A percentile compares a stretch with the other conserved stretches of the same genome.
Evolutionary conservation across 805 yeast genomes (phyloP).

Genomic region (Barnettozyma siamensis): DNA sequence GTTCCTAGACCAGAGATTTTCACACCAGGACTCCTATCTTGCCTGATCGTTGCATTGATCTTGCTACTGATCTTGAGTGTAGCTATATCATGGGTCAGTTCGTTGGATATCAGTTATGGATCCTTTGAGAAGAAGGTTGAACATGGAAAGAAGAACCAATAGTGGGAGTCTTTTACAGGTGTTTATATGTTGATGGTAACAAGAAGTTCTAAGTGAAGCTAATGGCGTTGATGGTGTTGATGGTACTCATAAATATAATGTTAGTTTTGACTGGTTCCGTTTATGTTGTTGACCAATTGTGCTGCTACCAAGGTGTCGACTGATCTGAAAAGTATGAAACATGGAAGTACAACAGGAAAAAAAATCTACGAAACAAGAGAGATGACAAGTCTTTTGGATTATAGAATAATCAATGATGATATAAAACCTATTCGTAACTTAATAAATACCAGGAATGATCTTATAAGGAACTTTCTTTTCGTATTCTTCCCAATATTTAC

Average conservation of each 20-base stretch:
- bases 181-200: too few species aligned
- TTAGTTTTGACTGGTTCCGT: too few species aligned
- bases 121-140: constrained; percentile 67
- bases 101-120: constrained; percentile 71
- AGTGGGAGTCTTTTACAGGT: too few species aligned
- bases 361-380: background rate
- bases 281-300: too few species aligned
- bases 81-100: constrained; percentile 67
- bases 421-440: constrained; percentile 2
- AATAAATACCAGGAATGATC: constrained; percentile 85
- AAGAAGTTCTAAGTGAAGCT: too few species aligned
- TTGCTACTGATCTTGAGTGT: constrained; percentile 49
- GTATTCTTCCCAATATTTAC: constrained; percentile 80
- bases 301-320: too few species aligned
- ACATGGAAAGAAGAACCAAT: constrained; percentile 8
- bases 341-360: background rate
- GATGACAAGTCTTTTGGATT: too few species aligned
- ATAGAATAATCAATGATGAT: too few species aligned
- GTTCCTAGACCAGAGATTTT: constrained; percentile 43
- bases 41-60: constrained; percentile 58
- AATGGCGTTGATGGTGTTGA: too few species aligned
- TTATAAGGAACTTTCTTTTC: constrained; percentile 78
- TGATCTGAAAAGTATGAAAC: background rate
- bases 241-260: too few species aligned
- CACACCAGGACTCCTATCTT: constrained; percentile 77